phyloP scores from a whole-genome alignment of 2,329 filamentous ascomycete species.

The Fonsecaea monophora region DNA sequence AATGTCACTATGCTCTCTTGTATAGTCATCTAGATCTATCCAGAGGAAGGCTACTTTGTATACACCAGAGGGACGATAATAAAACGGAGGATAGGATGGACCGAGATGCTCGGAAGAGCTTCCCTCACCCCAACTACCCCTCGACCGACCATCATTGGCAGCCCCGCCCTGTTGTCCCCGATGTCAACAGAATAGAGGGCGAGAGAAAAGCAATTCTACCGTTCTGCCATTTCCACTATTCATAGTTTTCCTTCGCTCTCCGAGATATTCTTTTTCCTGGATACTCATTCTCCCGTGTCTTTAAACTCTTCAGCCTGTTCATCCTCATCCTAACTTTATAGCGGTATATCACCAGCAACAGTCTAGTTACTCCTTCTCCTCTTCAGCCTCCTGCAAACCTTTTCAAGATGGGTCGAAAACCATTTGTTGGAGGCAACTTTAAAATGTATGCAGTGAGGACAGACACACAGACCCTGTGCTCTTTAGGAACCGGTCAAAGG shows the following conservation, averaged over 20 bases:
- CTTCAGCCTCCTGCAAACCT: not conserved
- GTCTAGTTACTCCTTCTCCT: not conserved
- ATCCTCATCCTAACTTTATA: not conserved
- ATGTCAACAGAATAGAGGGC: slow-evolving; percentile 30
- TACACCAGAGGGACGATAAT: slow-evolving; percentile 10
- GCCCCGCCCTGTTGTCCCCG: slow-evolving; percentile 23
- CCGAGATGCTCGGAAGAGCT: slow-evolving; percentile 26
- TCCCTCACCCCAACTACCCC: slow-evolving; percentile 13
- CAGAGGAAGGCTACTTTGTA: not conserved
- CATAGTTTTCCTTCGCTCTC: slow-evolving; percentile 1
- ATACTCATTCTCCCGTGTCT: slow-evolving; percentile 1
- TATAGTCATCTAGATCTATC: not conserved
- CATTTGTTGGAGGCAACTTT: slow-evolving; percentile 99
- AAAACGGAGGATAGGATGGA: slow-evolving; percentile 22
- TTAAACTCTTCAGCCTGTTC: not conserved
- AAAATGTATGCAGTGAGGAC: slow-evolving; percentile 75
- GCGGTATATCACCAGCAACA: not conserved
- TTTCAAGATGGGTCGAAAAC: slow-evolving; percentile 86
- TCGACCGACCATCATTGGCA: slow-evolving; percentile 28
- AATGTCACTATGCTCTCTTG: not conserved
- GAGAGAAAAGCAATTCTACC: not conserved
- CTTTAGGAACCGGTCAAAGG: not conserved
- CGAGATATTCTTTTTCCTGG: not conserved
- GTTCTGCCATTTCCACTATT: not conserved
- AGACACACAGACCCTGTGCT: not conserved